A percentile compares a stretch with the other conserved stretches of the same genome.
These are phyloP conservation scores for Cladophialophora exuberans DNA, from an alignment of 2,329 filamentous ascomycete species.

Conservation along the genomic window DNA sequence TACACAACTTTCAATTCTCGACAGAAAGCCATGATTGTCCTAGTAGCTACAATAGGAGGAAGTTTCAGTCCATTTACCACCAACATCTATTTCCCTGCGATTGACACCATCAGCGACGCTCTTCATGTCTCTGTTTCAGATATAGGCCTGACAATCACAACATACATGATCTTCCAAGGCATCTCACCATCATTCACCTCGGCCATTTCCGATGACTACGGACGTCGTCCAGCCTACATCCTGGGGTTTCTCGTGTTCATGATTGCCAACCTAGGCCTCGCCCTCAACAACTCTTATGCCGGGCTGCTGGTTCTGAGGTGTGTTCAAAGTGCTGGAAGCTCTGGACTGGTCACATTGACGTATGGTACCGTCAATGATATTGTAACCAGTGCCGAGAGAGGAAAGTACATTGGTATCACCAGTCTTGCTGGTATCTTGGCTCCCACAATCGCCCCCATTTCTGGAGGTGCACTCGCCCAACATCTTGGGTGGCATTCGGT, in stretches of 20 bases:
- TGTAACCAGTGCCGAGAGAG: constrained; percentile 44
- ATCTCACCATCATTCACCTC: constrained; percentile 57
- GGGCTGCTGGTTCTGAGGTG: constrained; percentile 43
- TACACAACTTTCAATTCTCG: constrained; percentile 6
- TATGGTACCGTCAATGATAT: constrained; percentile 47
- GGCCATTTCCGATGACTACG: constrained; percentile 53
- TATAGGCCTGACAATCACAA: constrained; percentile 37
- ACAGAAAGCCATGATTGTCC: constrained; percentile 12
- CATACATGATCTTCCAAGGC: constrained; percentile 54
- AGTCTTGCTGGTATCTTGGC: constrained; percentile 42
- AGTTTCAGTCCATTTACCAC: constrained; percentile 56
- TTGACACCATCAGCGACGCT: constrained; percentile 7
- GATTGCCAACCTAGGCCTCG: constrained; percentile 45
- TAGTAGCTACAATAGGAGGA: constrained; percentile 8
- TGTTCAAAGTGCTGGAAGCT: constrained; percentile 48
- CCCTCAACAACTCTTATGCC: constrained; percentile 42
- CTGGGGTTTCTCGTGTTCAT: constrained; percentile 50
- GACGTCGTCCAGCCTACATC: constrained; percentile 54
- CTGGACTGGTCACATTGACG: constrained; percentile 44
- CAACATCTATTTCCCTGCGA: constrained; percentile 41
- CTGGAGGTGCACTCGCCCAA: constrained; percentile 53
- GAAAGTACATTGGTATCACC: constrained; percentile 45
- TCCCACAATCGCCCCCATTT: constrained; percentile 53
- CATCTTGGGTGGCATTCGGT: constrained; percentile 55
- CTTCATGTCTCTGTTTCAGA: not conserved